These are phyloP conservation scores for Cutaneotrichosporon daszewskae DNA, from an alignment of 1,284 basidiomycete genomes.

Conservation along the genomic window DNA sequence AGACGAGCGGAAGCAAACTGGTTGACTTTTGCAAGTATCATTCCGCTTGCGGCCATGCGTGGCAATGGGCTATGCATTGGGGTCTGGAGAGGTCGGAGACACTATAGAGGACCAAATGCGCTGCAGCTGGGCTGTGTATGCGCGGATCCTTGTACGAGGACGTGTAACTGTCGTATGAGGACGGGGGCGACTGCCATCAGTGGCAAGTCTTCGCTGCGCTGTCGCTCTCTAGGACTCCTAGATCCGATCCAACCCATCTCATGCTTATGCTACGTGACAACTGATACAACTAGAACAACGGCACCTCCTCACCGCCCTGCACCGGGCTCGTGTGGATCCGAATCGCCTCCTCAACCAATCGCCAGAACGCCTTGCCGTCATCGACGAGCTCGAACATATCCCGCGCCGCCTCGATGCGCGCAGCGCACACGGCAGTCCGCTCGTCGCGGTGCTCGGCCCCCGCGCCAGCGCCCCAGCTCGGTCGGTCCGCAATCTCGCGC, in stretches of 20 bases:
- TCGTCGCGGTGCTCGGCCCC: background rate
- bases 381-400: slow-evolving; percentile 28
- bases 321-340: slow-evolving; percentile 3
- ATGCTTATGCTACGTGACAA: background rate
- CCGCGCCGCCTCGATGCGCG: slow-evolving; percentile 29
- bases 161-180: too few species aligned
- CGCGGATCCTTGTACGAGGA: too few species aligned
- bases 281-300: background rate
- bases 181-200: too few species aligned
- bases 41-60: too few species aligned
- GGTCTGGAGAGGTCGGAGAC: too few species aligned
- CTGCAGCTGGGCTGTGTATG: too few species aligned
- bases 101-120: too few species aligned
- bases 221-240: too few species aligned
- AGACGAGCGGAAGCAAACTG: too few species aligned
- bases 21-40: too few species aligned
- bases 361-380: slow-evolving; percentile 25
- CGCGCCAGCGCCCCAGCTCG: slow-evolving; percentile 2
- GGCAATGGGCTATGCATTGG: too few species aligned
- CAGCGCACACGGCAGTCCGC: slow-evolving; percentile 7
- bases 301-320: slow-evolving; percentile 1
- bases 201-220: too few species aligned
- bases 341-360: slow-evolving; percentile 34
- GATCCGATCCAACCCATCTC: background rate
- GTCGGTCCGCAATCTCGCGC: slow-evolving; percentile 18